These are phyloP conservation scores for Aureobasidium sp. DNA, from an alignment of 2,329 filamentous ascomycete species.

Conservation along the genomic window DNA sequence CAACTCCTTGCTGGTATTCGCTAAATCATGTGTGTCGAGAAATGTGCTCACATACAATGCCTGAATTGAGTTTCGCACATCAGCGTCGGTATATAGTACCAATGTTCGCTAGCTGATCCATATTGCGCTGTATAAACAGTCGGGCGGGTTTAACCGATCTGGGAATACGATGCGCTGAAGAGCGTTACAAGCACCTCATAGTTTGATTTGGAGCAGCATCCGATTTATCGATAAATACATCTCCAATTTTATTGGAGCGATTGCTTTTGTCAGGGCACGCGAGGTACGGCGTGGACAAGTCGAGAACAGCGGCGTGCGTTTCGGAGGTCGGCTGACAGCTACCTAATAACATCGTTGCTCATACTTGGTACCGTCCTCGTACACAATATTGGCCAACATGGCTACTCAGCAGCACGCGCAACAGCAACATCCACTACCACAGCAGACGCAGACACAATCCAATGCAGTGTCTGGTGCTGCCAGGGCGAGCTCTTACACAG, in stretches of 20 bases:
- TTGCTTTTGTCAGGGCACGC: not conserved
- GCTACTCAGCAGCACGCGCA: slow-evolving; percentile 9
- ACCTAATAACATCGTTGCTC: slow-evolving; percentile 2
- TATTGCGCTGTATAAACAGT: not conserved
- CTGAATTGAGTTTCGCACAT: slow-evolving; percentile 1
- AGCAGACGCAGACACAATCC: not conserved
- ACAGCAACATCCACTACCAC: not conserved
- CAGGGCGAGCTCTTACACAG: slow-evolving; percentile 17
- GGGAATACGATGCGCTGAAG: not conserved
- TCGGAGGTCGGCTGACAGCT: slow-evolving; percentile 4
- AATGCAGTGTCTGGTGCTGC: not conserved
- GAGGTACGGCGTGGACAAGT: not conserved
- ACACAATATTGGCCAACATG: slow-evolving; percentile 7
- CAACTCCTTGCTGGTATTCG: not conserved
- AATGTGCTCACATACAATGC: not conserved
- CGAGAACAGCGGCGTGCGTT: slow-evolving; percentile 5
- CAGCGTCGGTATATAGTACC: not conserved
- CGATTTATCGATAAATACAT: slow-evolving; percentile 9
- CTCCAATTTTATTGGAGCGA: not conserved
- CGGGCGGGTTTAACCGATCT: not conserved
- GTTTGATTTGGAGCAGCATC: slow-evolving; percentile 12
- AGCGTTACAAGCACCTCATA: slow-evolving; percentile 9
- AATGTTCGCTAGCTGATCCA: not conserved
- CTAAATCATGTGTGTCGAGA: not conserved
- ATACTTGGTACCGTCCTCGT: not conserved